Evolutionary conservation across 371 early-diverging fungal genomes (phyloP), one percentile per base, ranked within the genome.

Genomic region (Rhizopus microsporus): DNA sequence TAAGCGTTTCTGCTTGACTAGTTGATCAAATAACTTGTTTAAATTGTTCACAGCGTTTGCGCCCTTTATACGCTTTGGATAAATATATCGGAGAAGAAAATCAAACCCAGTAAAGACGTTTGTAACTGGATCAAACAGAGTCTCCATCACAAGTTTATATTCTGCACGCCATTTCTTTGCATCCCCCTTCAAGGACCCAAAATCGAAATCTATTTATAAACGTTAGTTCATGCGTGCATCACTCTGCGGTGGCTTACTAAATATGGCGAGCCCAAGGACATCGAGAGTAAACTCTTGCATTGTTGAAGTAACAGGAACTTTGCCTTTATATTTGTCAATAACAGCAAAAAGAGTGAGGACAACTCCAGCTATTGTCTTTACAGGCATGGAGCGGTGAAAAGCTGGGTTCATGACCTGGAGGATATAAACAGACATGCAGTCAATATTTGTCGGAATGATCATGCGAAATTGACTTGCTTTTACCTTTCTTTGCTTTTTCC

Each of bases 371-470:
- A 46, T 23, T 23, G 7, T 38, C 9, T 61, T 51, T 4, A 75
- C 62, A 31, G 73, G 75, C 62, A 71, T 65, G 1, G 70, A 43
- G 29, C 73, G 67, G 58, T 69, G 71, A 46, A 78, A 78, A 3
- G 71, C 74, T n/a, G 77, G 77, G 30, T 77, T 80, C 8, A 68
- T 68, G 31, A 71, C 17, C 46, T 56, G 29, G 17, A 46, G 5
- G 0, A 7, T 7, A 23, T 23, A 23, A 23, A 23, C 1, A 49
- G 7, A 49, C 31, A 38, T n/a, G 10, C 7, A 17, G 32, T 10
- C 30, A 29, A 29, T 2, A 49, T 10, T 17, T 29, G 23, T 23
- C 23, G 23, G 2, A 23, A 23, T 23, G 23, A 23, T 23, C 23
- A 23, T 23, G 23, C 2, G 39, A 1, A 2, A 2, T 39, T 39